Conservation (phyloP, 306 rosid genomes). For the Fragaria vesca region DNA sequence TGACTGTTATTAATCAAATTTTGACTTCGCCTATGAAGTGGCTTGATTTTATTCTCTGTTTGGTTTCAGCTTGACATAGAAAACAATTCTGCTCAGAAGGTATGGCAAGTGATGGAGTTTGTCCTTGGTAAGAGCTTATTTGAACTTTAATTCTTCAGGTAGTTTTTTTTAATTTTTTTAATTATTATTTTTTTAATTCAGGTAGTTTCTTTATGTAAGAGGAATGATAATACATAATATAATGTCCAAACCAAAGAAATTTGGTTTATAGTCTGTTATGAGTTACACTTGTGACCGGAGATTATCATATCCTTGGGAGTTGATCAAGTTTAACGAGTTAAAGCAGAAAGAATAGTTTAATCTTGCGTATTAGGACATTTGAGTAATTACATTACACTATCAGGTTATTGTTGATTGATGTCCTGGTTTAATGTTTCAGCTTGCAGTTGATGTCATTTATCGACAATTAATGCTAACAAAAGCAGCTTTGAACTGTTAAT, state of each 20-base stretch:
- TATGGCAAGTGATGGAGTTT: conserved; percentile 85
- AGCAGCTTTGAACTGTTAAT: background rate
- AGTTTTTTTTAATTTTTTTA: background rate
- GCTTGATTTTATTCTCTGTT: conserved; percentile 29
- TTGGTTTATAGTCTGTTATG: background rate
- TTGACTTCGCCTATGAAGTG: conserved; percentile 2
- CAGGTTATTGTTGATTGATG: background rate
- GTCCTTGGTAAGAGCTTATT: conserved; percentile 66
- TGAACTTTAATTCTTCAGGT: background rate
- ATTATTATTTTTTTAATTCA: no score
- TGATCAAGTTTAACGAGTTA: background rate
- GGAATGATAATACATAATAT: background rate
- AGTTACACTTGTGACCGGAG: background rate
- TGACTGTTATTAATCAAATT: background rate
- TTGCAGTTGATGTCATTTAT: background rate
- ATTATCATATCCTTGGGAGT: background rate
- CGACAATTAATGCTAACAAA: background rate
- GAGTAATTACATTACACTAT: background rate
- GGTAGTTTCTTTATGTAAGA: background rate
- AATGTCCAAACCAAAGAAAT: no score
- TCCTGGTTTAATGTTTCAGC: background rate
- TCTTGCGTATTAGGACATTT: background rate
- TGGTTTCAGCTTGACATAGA: conserved; percentile 80
- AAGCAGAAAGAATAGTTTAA: background rate
- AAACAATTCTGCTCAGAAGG: conserved; percentile 68